Percentiles rank a stretch among this genome's conserved stretches.
Conservation (phyloP, 1,139 yeast genomes). For the Candida tetrigidarum region DNA sequence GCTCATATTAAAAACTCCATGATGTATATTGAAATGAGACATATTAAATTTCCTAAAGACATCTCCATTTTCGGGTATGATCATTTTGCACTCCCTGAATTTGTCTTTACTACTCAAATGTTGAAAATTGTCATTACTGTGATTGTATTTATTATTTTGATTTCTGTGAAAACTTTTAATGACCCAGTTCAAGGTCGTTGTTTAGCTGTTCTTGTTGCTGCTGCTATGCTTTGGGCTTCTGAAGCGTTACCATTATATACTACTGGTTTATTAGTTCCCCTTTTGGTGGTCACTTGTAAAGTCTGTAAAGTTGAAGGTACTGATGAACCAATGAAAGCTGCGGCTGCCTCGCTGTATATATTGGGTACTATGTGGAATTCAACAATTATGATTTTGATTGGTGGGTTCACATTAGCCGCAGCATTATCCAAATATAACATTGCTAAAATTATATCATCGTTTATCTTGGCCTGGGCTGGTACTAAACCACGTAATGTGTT, state of each 20-base stretch:
- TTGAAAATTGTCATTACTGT: constrained; percentile 51
- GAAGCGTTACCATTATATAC: constrained; percentile 90
- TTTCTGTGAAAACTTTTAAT: constrained; percentile 62
- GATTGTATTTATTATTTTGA: constrained; percentile 48
- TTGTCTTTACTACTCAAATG: constrained; percentile 37
- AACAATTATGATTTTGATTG: constrained; percentile 82
- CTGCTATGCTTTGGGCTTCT: constrained; percentile 91
- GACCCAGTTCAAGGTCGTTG: constrained; percentile 75
- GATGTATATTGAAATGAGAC: constrained; percentile 28
- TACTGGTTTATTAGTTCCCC: constrained; percentile 81
- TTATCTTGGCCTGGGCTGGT: constrained; percentile 80
- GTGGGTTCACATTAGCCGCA: constrained; percentile 95
- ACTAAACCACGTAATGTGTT: constrained; percentile 80
- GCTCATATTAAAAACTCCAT: constrained; percentile 24
- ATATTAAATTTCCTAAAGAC: constrained; percentile 24
- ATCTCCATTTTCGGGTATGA: constrained; percentile 22
- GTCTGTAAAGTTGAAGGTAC: constrained; percentile 65
- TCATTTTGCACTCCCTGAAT: constrained; percentile 30
- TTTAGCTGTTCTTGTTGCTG: constrained; percentile 76
- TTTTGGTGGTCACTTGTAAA: constrained; percentile 72
- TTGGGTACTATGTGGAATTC: constrained; percentile 94
- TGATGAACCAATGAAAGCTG: constrained; percentile 57
- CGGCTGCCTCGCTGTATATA: constrained; percentile 74
- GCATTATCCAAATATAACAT: constrained; percentile 89
- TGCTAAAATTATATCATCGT: constrained; percentile 84